phyloP scores from a whole-genome alignment of 768 basidiomycete genomes.

The Suillus alpinus region DNA sequence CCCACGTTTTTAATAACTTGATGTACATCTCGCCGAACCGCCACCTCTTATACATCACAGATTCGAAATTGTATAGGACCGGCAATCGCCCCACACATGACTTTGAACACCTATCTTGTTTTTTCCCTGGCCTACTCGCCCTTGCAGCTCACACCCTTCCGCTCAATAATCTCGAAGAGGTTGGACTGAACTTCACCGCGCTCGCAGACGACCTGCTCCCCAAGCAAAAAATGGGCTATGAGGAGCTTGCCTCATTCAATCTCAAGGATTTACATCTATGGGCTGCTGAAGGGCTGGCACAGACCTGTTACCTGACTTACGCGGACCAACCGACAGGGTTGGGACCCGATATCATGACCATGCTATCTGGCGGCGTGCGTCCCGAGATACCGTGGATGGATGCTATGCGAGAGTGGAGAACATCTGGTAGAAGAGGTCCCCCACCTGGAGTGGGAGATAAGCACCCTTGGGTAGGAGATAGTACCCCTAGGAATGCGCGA shows the following conservation, averaged over 20 bases:
- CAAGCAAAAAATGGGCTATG: slow-evolving; percentile 28
- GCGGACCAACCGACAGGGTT: slow-evolving; percentile 69
- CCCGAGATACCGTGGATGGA: slow-evolving; percentile 26
- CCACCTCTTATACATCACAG: slow-evolving; percentile 67
- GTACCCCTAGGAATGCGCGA: slow-evolving; percentile 10
- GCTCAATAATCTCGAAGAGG: slow-evolving; percentile 46
- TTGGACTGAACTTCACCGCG: slow-evolving; percentile 45
- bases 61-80: slow-evolving; percentile 33
- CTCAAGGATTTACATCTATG: slow-evolving; percentile 67
- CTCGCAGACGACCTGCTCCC: slow-evolving; percentile 29
- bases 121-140: slow-evolving; percentile 72
- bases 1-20: slow-evolving; percentile 59
- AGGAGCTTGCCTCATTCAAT: slow-evolving; percentile 42
- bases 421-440: slow-evolving; percentile 39
- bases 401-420: slow-evolving; percentile 46
- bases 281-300: slow-evolving; percentile 73
- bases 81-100: slow-evolving; percentile 40
- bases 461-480: slow-evolving; percentile 26
- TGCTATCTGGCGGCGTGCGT: slow-evolving; percentile 24
- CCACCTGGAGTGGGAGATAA: slow-evolving; percentile 53
- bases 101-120: slow-evolving; percentile 77
- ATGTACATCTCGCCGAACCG: slow-evolving; percentile 67
- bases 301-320: slow-evolving; percentile 69
- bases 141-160: slow-evolving; percentile 65
- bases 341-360: slow-evolving; percentile 56